Base-by-base conservation (phyloP, 2,329 filamentous ascomycete genomes). In the Fusarium incarnatum region DNA sequence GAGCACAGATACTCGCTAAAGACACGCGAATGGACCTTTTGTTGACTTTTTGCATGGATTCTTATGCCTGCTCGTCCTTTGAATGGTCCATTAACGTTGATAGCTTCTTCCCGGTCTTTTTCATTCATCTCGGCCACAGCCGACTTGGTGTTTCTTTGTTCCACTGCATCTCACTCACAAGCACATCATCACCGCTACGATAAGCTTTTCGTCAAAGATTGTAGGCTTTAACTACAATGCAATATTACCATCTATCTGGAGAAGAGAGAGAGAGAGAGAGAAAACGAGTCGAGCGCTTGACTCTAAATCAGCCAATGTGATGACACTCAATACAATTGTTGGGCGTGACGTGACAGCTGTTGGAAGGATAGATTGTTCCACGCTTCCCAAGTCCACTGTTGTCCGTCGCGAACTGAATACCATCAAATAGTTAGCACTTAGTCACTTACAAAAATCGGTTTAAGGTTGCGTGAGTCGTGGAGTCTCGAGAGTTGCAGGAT, bases 261-360 rank as follows among this genome's bases (percentile, higher is more conserved):
- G 2, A 11, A 27, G 10, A 27, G 11, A 27, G 27, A 8, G 11
- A 27, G 1, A 45, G 23, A 25, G 23, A 18, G 6, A 9, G 6
- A 12, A 30, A 11, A 5, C 22, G 7, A 28, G 18, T 5, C 27
- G n/a, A 22, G 12, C 22, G 20, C n/a, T 11, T 18, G n/a, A 16
- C 13, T 27, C 6, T 32, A 20, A 16, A 12, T 9, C 22, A 48
- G 46, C n/a, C 6, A 8, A 11, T 8, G 25, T 18, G 6, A 8
- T 54, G 22, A 18, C 52, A 71, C 27, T 61, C 49, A 8, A 41
- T 46, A 28, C 68, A 65, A 48, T 62, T 68, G 32, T 70, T 59
- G 3, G 34, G 34, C 8, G 55, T 53, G 8, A 67, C 22, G 12
- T 34, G 52, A 13, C 56, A 70, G 6, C 56, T 60, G 22, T 65